Percentiles rank a stretch among this genome's conserved stretches.
phyloP scores from a whole-genome alignment of 1,284 basidiomycete species.

The Ustanciosporium gigantosporum region DNA sequence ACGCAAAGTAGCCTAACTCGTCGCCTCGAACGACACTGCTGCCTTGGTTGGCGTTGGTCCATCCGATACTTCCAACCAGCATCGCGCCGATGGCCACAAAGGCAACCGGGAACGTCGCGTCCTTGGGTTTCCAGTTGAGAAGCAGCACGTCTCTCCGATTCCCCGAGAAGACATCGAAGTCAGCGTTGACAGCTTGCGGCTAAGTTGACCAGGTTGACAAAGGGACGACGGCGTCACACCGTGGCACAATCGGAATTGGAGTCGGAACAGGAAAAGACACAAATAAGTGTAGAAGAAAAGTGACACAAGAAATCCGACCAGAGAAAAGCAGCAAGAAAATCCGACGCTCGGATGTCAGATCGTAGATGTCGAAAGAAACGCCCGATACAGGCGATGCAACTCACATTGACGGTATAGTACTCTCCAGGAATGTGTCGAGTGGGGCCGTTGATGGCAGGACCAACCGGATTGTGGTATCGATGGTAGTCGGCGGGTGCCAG shows the following conservation, averaged over 20 bases:
- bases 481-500: constrained; percentile 89
- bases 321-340: constrained; percentile 5
- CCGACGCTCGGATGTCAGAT: no score
- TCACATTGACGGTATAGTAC: constrained; percentile 67
- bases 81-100: constrained; percentile 63
- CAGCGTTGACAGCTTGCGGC: constrained; percentile 50
- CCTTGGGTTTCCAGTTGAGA: constrained; percentile 39
- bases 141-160: constrained; percentile 44
- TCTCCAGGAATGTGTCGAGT: constrained; percentile 64
- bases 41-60: constrained; percentile 76
- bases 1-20: constrained; percentile 72
- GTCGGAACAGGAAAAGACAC: neutral
- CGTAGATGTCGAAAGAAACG: no score
- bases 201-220: no score
- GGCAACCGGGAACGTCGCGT: constrained; percentile 18
- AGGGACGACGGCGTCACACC: no score
- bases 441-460: constrained; percentile 68
- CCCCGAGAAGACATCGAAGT: constrained; percentile 53
- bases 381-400: constrained; percentile 3
- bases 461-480: constrained; percentile 89
- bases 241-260: no score
- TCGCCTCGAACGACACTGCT: constrained; percentile 77
- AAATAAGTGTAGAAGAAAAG: neutral
- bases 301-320: no score
- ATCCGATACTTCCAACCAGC: constrained; percentile 71